These are phyloP conservation scores for Hypocreales sp. DNA, from an alignment of 2,329 filamentous ascomycete genomes.

Conservation along the genomic window DNA sequence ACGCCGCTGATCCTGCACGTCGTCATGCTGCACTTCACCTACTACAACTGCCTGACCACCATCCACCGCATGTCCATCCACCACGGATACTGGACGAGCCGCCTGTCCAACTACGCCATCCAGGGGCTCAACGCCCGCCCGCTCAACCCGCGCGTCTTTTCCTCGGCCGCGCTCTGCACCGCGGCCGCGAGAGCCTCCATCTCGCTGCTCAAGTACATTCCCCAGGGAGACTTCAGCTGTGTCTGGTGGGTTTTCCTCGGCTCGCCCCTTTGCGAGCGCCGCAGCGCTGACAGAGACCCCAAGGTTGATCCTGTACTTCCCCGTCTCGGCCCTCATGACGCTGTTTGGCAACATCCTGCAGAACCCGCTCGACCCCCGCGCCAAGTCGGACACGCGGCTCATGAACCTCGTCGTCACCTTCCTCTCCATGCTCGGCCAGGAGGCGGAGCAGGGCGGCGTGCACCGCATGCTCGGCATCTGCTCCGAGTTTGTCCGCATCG, in stretches of 20 bases:
- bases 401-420: constrained; percentile 93
- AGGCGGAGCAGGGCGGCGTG: constrained; percentile 80
- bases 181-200: constrained; percentile 87
- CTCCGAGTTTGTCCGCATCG: constrained; percentile 92
- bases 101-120: constrained; percentile 87
- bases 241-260: constrained; percentile 63
- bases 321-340: constrained; percentile 85
- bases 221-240: constrained; percentile 84
- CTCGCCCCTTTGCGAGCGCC: too few species aligned
- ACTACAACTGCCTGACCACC: constrained; percentile 95
- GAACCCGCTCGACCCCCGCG: constrained; percentile 79
- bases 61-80: constrained; percentile 98
- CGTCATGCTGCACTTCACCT: constrained; percentile 87
- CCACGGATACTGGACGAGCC: constrained; percentile 94
- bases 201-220: constrained; percentile 87
- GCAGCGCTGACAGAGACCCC: too few species aligned
- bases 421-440: constrained; percentile 72
- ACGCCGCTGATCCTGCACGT: constrained; percentile 90
- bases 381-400: constrained; percentile 73
- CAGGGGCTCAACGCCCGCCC: constrained; percentile 84
- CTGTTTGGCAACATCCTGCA: constrained; percentile 94
- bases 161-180: constrained; percentile 82
- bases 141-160: constrained; percentile 86
- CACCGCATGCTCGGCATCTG: constrained; percentile 89
- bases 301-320: constrained; percentile 88